Base-by-base conservation (phyloP, 1,139 yeast genomes). In the Schwanniomyces etchellsii region DNA sequence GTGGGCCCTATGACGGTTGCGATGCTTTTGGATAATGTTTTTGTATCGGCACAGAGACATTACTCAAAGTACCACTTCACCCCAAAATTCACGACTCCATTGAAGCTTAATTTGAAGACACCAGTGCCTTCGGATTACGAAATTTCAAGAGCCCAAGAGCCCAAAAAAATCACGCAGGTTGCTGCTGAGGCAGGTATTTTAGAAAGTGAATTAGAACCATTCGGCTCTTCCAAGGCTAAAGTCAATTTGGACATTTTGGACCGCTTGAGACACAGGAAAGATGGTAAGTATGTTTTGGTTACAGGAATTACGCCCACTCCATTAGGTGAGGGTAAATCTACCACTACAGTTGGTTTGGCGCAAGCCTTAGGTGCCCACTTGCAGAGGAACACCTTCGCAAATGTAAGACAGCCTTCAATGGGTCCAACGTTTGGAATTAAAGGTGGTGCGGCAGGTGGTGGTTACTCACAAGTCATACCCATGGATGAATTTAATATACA, bases 401-500 rank as follows among this genome's bases (percentile, higher is more conserved):
- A 86, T 54, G 96, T 91, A 36, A 82, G 98, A 64, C 98, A 91
- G 60, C 98, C 98, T 26, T 83, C 95, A 12, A 89, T 91, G 96
- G 98, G 98, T 32, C 98, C 98, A 37, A 91, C 98, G 14, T 91
- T 91, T 51, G 98, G 98, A 62, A 88, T 91, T 54, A 91, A 89
- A 64, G 97, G 97, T 57, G 98, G 98, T 62, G 98, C 98, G 41
- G 97, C 98, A 13, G 98, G 98, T 55, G 98, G 98, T 56, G 98
- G 98, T 38, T 91, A 89, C 63, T 82, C 97, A 6, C 97, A 91
- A 65, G 97, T 91, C 30, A 88, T 91, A 52, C 98, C 98, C 40
- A 91, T 91, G 98, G 98, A 91, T 58, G 98, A 91, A 62, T 91
- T 91, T 71, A 91, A 91, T 69, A 78, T 91, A 84, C 98, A 91